Conservation (phyloP, 352 stramenopile genomes). For the Phytophthora uliginosa region DNA sequence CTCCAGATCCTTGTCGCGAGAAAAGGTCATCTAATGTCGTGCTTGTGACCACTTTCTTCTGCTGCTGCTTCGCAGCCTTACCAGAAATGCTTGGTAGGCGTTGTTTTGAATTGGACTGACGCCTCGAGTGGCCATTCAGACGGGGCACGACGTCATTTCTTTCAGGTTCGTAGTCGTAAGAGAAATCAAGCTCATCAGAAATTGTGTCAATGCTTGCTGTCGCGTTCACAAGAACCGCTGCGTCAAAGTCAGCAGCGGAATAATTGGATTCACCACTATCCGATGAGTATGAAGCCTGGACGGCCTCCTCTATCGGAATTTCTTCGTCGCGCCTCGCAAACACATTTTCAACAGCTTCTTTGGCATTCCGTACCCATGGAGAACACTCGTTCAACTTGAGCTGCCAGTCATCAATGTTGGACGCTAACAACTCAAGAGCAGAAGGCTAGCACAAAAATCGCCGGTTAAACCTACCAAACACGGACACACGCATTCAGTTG, state of each 20-base stretch:
- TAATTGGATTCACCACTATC: constrained; percentile 31
- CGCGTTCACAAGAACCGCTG: not conserved
- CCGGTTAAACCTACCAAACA: not conserved
- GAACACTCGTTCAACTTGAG: constrained; percentile 56
- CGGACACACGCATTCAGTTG: not conserved
- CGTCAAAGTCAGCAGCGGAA: constrained; percentile 17
- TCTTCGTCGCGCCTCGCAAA: constrained; percentile 41
- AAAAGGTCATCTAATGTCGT: constrained; percentile 57
- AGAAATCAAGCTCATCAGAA: constrained; percentile 24
- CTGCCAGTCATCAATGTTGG: constrained; percentile 57
- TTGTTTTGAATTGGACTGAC: not conserved
- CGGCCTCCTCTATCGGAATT: constrained; percentile 17
- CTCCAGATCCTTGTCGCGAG: constrained; percentile 12
- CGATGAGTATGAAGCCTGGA: constrained; percentile 25
- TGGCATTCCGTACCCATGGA: constrained; percentile 63
- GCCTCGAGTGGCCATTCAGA: constrained; percentile 4
- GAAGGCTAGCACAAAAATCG: constrained; percentile 24
- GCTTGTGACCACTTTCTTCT: constrained; percentile 19
- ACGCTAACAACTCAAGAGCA: constrained; percentile 40
- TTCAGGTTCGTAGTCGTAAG: constrained; percentile 28
- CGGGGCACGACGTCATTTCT: not conserved
- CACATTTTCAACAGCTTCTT: constrained; percentile 36
- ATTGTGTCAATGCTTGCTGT: not conserved
- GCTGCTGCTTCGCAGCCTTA: constrained; percentile 1
- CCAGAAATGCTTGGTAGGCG: not conserved